Conservation (phyloP, 176 grass and related monocot genomes). For the Musa schizocarpa region DNA sequence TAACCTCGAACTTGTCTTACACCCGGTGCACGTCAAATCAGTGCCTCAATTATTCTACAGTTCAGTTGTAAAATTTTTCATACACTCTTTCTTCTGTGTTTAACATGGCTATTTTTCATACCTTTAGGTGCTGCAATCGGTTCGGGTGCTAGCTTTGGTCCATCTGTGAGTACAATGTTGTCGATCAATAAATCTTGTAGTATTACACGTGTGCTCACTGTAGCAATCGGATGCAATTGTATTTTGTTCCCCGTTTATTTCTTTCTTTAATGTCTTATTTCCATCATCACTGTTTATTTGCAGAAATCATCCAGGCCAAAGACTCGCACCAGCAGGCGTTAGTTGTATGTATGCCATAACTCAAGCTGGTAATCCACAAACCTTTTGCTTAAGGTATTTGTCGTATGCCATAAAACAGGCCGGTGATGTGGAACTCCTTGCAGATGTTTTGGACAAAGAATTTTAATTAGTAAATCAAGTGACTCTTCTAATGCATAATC, state of each 20-base stretch:
- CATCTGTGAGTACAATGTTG: slow-evolving; percentile 57
- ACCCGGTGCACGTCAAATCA: no score
- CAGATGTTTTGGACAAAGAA: no score
- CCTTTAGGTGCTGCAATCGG: slow-evolving; percentile 52
- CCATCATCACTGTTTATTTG: slow-evolving; percentile 10
- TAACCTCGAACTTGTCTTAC: no score
- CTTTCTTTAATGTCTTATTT: not conserved
- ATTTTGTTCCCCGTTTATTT: slow-evolving; percentile 4
- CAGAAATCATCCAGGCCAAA: slow-evolving; percentile 33
- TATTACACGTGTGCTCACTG: not conserved
- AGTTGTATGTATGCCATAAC: not conserved
- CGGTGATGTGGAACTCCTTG: no score
- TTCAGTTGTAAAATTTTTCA: not conserved
- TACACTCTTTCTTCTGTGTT: not conserved
- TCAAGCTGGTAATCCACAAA: not conserved
- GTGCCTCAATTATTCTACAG: no score
- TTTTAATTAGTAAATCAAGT: no score
- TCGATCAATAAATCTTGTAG: not conserved
- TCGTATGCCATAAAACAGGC: no score
- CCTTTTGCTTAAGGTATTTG: not conserved
- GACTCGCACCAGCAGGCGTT: slow-evolving; percentile 21
- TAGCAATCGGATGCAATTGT: not conserved
- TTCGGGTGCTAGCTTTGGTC: slow-evolving; percentile 82
- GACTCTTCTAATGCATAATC: no score
- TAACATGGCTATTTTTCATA: not conserved